Evolutionary conservation across 306 rosid species (phyloP), one percentile per base, ranked within the genome.

Genomic region (Castanea mollissima): DNA sequence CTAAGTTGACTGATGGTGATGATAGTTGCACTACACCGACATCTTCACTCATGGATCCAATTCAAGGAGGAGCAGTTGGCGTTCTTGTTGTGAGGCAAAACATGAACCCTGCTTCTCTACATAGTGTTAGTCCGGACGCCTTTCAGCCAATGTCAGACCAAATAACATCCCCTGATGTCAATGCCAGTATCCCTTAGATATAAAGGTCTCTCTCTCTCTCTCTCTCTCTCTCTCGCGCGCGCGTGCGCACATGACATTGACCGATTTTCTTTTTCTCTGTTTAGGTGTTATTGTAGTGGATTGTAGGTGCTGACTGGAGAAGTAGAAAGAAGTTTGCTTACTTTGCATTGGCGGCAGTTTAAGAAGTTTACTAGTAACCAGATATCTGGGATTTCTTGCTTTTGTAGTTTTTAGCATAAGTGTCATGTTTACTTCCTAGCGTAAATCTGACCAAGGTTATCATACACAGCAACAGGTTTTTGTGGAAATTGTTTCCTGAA

Each of bases 1-100:
- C 83, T 3, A 80, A 23, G 70, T 59, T 75, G 55, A 32, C 16
- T 3, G 35, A 78, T 69, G 77, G 55, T 3, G 83, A 77, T 27
- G 78, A 51, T 59, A 69, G 76, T 59, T 78, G 34, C 19, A 29
- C 78, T 62, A 78, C 83, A 34, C 78, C 89, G 19, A 21, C 78
- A 60, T 54, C 85, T 74, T 74, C 74, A 79, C 69, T 76, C 21
- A 4, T 29, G 78, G 83, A 58, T 21, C 51, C 78, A 65, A 4
- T 72, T n/a, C 49, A 68, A 62, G 74, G 76, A 16, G 23, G 51
- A 12, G 6, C 73, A 4, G 58, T 25, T 62, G 52, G 31, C 19
- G 3, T 58, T 11, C 10, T 29, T 46, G 11, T 34, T 77, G 56
- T 14, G 52, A 65, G 74, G 32, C 69, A 70, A 2, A 70, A 57